Evolutionary conservation across 257 asterid genomes (phyloP), one percentile per base, ranked within the genome.

Genomic region (Ballota nigra): DNA sequence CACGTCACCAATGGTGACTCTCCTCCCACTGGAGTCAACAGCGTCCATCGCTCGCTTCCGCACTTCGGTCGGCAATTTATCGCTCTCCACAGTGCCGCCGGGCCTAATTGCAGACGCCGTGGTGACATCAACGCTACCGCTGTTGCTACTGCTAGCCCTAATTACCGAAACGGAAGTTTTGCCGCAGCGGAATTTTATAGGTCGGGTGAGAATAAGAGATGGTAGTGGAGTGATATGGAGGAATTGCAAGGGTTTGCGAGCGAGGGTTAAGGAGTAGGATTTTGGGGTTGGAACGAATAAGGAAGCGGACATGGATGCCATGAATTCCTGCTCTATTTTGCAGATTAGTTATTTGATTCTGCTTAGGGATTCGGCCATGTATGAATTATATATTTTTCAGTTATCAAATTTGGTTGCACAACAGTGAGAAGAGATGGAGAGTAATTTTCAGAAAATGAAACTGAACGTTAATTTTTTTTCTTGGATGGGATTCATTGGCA

Each of bases 1-100:
- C 77, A 95, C 97, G 78, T 95, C 99, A 33, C 99, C 99, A 13
- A 86, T 60, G 19, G 98, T 95, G 64, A 95, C 99, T 74, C 99
- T 87, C 80, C 87, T 74, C 20, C 99, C 99, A 59, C 80, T 78
- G 61, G 90, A 79, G 82, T 95, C 98, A 75, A 95, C 78, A 41
- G 99, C 96, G 71, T 81, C 91, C 95, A 95, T 89, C 6, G 99
- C 82, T 61, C 92, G 78, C 80, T 88, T 89, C 77, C 98, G 85
- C 57, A 92, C 86, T 53, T 87, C 94, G 15, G 96, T 45, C 38
- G 95, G 85, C 75, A 92, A 57, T 70, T 89, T 95, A 78, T 95
- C 99, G 74, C 98, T 95, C 92, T 95, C 99, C 23, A 89, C 89
- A 12, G 66, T 66, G 60, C 87, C 92, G 26, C 97, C 96, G 15